Evolutionary conservation across 1,284 basidiomycete genomes (phyloP).

Genomic region (Rhodotorula sp.): DNA sequence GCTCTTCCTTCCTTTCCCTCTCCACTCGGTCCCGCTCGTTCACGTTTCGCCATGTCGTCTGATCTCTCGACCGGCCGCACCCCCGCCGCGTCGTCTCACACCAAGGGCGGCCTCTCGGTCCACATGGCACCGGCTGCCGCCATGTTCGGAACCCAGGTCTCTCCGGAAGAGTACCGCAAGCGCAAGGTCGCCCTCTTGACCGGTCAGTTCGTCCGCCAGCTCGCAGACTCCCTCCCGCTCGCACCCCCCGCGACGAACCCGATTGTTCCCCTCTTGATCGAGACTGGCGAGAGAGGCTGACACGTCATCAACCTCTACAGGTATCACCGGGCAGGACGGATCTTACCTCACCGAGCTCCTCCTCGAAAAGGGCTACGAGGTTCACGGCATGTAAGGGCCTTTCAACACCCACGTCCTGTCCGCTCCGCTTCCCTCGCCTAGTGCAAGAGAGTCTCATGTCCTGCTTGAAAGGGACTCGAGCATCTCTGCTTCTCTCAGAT

Average conservation of each 20-base stretch:
- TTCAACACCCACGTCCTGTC: background rate
- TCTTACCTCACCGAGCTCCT: slow-evolving; percentile 85
- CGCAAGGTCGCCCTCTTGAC: slow-evolving; percentile 86
- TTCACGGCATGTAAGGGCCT: slow-evolving; percentile 59
- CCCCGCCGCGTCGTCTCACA: slow-evolving; percentile 3
- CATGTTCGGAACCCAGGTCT: slow-evolving; percentile 24
- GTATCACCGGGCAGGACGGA: slow-evolving; percentile 89
- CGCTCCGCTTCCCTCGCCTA: background rate
- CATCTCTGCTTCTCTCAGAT: background rate
- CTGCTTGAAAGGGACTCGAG: too few relatives aligned
- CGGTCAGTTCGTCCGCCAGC: slow-evolving; percentile 55
- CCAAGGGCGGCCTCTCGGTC: slow-evolving; percentile 25
- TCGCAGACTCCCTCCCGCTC: slow-evolving; percentile 6
- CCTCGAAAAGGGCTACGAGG: slow-evolving; percentile 81
- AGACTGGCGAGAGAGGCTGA: background rate
- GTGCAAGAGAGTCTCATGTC: too few relatives aligned
- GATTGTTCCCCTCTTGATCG: background rate
- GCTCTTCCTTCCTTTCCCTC: background rate
- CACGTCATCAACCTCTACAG: slow-evolving; percentile 50
- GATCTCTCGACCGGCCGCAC: slow-evolving; percentile 1
- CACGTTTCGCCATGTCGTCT: background rate
- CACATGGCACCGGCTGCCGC: slow-evolving; percentile 20
- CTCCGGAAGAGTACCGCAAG: slow-evolving; percentile 70
- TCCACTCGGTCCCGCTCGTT: background rate
- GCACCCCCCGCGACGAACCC: background rate